Evolutionary conservation across 2,329 filamentous ascomycete genomes (phyloP).

Genomic region (Epichloe festucae): DNA sequence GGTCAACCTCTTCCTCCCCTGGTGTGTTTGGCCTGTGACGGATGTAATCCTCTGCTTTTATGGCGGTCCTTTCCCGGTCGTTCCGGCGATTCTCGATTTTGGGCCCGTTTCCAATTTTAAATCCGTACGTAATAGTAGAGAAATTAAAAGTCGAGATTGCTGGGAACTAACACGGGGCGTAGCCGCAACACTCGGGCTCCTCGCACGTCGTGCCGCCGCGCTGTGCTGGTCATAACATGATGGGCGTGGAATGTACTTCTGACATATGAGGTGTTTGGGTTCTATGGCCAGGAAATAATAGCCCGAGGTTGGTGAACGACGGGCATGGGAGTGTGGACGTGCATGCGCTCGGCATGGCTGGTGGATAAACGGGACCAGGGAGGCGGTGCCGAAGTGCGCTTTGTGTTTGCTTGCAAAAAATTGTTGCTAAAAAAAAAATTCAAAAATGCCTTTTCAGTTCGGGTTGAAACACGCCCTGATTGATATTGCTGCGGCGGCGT

Average conservation of each 20-base stretch:
- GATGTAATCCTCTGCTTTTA: too few relatives aligned
- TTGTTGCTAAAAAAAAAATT: neutral
- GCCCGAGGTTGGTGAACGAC: neutral
- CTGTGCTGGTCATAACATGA: neutral
- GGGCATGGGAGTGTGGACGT: neutral
- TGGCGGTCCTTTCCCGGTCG: too few relatives aligned
- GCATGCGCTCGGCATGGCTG: neutral
- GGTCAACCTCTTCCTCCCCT: too few relatives aligned
- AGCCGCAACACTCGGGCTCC: neutral
- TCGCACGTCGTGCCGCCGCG: constrained; percentile 1
- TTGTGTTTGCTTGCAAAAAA: neutral
- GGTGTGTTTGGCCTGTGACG: too few relatives aligned
- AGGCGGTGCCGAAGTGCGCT: too few relatives aligned
- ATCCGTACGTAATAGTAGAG: neutral
- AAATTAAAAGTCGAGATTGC: too few relatives aligned
- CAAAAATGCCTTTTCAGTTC: neutral
- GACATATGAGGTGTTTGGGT: neutral
- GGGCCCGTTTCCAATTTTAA: too few relatives aligned
- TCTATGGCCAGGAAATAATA: neutral
- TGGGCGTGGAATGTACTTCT: neutral
- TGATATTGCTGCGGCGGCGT: neutral
- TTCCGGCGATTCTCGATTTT: too few relatives aligned
- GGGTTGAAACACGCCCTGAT: neutral
- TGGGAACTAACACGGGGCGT: neutral
- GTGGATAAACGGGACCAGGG: neutral